Conservation (phyloP, 345 rosid genomes). For the Citrus inodora region DNA sequence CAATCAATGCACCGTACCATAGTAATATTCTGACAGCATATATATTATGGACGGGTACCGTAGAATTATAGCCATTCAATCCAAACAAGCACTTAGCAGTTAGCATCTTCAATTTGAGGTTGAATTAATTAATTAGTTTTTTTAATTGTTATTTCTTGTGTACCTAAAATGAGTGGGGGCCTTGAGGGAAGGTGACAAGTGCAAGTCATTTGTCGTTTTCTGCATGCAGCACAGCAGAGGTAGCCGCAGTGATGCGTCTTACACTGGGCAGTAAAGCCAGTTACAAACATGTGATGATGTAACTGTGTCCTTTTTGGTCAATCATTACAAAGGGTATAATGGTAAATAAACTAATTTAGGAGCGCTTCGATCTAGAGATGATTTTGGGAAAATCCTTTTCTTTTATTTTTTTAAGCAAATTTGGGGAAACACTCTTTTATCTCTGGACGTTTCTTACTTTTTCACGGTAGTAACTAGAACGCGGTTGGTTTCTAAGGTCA, state of each 20-base stretch:
- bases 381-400: not conserved
- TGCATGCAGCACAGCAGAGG: constrained; percentile 15
- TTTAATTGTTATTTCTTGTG: no score
- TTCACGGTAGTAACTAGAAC: not conserved
- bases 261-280: not conserved
- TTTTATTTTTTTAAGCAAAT: no score
- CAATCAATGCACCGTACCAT: not conserved
- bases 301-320: constrained; percentile 18
- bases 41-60: not conserved
- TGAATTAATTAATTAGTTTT: no score
- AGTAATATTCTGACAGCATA: not conserved
- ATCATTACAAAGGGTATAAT: not conserved
- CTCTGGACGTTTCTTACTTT: no score
- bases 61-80: not conserved
- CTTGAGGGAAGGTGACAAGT: constrained; percentile 17
- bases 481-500: not conserved
- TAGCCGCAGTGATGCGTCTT: not conserved
- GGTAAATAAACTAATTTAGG: not conserved
- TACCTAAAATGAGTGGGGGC: not conserved
- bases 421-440: no score
- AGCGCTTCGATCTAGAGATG: not conserved
- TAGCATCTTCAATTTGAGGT: not conserved
- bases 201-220: constrained; percentile 17
- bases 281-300: constrained; percentile 31
- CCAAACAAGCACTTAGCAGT: not conserved